Percentiles rank a stretch among this genome's conserved stretches.
Evolutionary conservation across 345 rosid genomes (phyloP).

Genomic region (Viola odorata): DNA sequence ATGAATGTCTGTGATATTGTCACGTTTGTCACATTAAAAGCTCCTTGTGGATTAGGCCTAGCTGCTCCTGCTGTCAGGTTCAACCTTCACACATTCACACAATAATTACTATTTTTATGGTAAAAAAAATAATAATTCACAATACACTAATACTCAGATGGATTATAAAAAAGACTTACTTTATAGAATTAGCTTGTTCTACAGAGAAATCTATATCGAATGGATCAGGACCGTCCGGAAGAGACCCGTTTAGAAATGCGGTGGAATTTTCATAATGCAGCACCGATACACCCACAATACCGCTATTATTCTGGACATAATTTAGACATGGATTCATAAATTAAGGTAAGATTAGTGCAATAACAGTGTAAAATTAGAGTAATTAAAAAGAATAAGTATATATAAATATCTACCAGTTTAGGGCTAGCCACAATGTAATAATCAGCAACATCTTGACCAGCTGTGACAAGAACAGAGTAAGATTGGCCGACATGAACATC

Average conservation of each 20-base stretch:
- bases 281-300: constrained; percentile 22
- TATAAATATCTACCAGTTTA: constrained; percentile 16
- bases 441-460: constrained; percentile 21
- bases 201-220: constrained; percentile 29
- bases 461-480: constrained; percentile 28
- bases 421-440: constrained; percentile 40
- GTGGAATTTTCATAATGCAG: constrained; percentile 31
- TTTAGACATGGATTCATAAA: too few relatives aligned
- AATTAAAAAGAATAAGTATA: too few relatives aligned
- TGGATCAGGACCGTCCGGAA: constrained; percentile 35
- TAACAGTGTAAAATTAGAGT: too few relatives aligned
- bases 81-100: constrained; percentile 50
- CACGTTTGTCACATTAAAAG: constrained; percentile 49
- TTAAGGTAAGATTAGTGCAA: too few relatives aligned
- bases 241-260: constrained; percentile 15
- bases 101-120: too few relatives aligned
- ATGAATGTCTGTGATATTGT: constrained; percentile 37
- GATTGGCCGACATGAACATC: constrained; percentile 37
- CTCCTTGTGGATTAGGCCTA: constrained; percentile 61
- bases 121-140: not conserved
- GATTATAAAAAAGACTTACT: too few relatives aligned
- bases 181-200: constrained; percentile 34
- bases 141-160: too few relatives aligned
- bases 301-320: too few relatives aligned
- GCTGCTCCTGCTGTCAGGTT: constrained; percentile 58